Evolutionary conservation across 768 basidiomycete species (phyloP), one percentile per base, ranked within the genome.

Genomic region (Lenzites betulinus): DNA sequence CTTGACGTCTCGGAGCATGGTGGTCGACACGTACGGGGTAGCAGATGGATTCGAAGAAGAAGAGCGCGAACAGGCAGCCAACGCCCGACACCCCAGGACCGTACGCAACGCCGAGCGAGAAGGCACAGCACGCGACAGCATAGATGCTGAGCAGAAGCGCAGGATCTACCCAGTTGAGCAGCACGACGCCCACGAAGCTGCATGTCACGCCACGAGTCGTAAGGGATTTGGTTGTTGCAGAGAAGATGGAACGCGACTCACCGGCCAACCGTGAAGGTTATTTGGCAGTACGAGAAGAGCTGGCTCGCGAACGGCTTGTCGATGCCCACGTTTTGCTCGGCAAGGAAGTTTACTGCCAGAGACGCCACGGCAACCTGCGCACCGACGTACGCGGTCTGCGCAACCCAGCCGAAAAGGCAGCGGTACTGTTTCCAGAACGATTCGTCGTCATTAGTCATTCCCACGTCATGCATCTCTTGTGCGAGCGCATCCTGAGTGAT

Each of bases 31-130:
- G 63, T 59, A 82, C 83, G 6, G 86, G 85, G 64, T 87, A 87
- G 66, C 87, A 89, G 60, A 90, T 89, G 30, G 86, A 88, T 72
- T 89, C 88, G 69, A 88, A 88, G 78, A 86, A 88, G 79, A 89
- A 88, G 55, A 90, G 73, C 56, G 77, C 69, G 67, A 87, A 89
- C 36, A 90, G 69, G 73, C 82, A 86, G 11, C 77, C 83, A 42
- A 90, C 74, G 35, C 83, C 89, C 5, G 79, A 74, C 53, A 76
- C 74, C 15, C 88, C 86, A 8, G 78, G 74, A 8, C 83, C 69
- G 25, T 81, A 76, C 11, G 84, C 77, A 48, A 83, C 75, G 50
- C 80, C 73, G 57, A 89, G 68, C 52, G 77, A 75, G 68, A 88
- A 85, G 33, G 81, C 46, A 39, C 74, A 77, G 69, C 86, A 88